phyloP scores from a whole-genome alignment of 371 early-diverging fungal species.

The Nematocida sp. region DNA sequence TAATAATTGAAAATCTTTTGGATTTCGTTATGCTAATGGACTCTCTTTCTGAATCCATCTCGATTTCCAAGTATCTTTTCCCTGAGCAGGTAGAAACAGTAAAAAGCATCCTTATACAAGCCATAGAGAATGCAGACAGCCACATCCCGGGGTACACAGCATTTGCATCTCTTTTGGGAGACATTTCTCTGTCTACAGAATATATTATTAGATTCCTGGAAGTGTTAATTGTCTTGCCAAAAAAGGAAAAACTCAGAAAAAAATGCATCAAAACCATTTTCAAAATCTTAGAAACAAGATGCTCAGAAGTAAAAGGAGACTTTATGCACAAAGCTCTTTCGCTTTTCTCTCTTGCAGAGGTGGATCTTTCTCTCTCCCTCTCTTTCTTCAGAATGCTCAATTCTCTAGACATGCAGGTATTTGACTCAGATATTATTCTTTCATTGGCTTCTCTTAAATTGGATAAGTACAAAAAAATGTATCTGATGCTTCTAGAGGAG shows the following conservation, averaged over 20 bases:
- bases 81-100: neutral
- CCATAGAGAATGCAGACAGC: too few species aligned
- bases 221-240: neutral
- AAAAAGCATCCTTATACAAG: neutral
- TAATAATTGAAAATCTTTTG: neutral
- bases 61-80: neutral
- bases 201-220: neutral
- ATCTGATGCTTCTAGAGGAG: neutral
- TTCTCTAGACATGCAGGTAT: neutral
- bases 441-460: neutral
- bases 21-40: neutral
- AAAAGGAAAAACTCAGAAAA: constrained; percentile 24
- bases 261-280: constrained; percentile 8
- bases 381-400: neutral
- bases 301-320: neutral
- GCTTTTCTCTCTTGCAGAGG: neutral
- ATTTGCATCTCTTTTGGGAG: neutral
- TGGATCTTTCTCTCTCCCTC: constrained; percentile 20
- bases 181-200: constrained; percentile 1
- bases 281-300: neutral
- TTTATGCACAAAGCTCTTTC: neutral
- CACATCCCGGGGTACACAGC: neutral
- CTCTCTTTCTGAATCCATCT: neutral
- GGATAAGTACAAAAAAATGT: neutral
- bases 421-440: neutral